Conservation (phyloP, 345 rosid species). For the Gossypium bickii region DNA sequence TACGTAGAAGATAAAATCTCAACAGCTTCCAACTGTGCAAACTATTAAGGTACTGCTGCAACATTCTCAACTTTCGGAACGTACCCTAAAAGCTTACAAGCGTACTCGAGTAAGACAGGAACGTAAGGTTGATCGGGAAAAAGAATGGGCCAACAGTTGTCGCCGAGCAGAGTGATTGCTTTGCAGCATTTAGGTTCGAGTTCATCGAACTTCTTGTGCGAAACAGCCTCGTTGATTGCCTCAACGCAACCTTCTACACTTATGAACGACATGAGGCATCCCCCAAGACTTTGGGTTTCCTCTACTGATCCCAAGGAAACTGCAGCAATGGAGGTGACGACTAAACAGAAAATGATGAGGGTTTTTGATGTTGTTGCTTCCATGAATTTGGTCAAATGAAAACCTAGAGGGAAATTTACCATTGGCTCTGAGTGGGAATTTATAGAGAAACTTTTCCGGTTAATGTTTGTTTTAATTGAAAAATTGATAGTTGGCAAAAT, state of each 20-base stretch:
- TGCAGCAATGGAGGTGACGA: background rate
- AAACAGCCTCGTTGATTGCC: background rate
- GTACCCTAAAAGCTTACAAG: background rate
- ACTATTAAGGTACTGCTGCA: background rate
- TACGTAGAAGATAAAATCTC: too few relatives aligned
- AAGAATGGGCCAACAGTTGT: conserved; percentile 4
- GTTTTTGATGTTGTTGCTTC: background rate
- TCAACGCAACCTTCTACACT: background rate
- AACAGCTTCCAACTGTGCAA: background rate
- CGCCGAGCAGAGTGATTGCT: background rate
- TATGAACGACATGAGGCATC: background rate
- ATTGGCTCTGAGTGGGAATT: background rate
- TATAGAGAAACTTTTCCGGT: background rate
- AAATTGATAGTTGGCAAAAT: background rate
- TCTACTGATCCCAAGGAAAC: background rate
- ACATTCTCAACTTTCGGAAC: background rate
- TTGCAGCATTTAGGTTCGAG: background rate
- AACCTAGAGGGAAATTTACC: background rate
- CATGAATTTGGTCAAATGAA: background rate
- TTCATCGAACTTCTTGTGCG: background rate
- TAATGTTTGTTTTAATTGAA: background rate
- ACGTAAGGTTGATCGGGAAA: background rate
- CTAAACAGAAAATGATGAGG: background rate
- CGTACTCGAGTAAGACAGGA: background rate
- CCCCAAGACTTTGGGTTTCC: background rate